phyloP scores from a whole-genome alignment of 169 alveolate species.

The Plasmodium gonderi region DNA sequence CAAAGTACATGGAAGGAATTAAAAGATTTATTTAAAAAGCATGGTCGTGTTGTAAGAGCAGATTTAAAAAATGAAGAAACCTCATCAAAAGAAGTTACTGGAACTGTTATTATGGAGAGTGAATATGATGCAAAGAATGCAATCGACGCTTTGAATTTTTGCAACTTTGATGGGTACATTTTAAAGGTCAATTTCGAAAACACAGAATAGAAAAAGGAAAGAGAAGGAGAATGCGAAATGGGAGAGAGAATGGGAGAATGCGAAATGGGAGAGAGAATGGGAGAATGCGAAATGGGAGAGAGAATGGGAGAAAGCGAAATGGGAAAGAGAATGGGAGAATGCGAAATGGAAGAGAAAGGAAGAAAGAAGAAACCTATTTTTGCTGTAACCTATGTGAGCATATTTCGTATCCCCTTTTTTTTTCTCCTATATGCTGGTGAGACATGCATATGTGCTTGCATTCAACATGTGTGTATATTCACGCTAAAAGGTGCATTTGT shows the following conservation, averaged over 20 bases:
- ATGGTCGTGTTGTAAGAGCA: constrained; percentile 83
- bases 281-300: not conserved
- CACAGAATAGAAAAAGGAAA: not conserved
- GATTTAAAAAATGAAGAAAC: constrained; percentile 41
- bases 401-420: too few species aligned
- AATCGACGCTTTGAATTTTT: constrained; percentile 51
- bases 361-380: too few species aligned
- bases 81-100: constrained; percentile 36
- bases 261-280: not conserved
- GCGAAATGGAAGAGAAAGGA: not conserved
- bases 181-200: constrained; percentile 54
- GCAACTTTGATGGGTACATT: constrained; percentile 59
- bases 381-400: too few species aligned
- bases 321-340: not conserved
- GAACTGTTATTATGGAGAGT: constrained; percentile 53
- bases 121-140: constrained; percentile 66
- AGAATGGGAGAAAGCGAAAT: not conserved
- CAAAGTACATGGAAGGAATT: constrained; percentile 81
- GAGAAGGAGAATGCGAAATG: not conserved
- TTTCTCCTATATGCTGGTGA: too few species aligned
- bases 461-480: not conserved
- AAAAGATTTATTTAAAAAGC: constrained; percentile 82
- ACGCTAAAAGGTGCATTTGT: not conserved
- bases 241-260: not conserved
- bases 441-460: not conserved